Evolutionary conservation across 1,284 basidiomycete genomes (phyloP).

Genomic region (Melampsora americana): DNA sequence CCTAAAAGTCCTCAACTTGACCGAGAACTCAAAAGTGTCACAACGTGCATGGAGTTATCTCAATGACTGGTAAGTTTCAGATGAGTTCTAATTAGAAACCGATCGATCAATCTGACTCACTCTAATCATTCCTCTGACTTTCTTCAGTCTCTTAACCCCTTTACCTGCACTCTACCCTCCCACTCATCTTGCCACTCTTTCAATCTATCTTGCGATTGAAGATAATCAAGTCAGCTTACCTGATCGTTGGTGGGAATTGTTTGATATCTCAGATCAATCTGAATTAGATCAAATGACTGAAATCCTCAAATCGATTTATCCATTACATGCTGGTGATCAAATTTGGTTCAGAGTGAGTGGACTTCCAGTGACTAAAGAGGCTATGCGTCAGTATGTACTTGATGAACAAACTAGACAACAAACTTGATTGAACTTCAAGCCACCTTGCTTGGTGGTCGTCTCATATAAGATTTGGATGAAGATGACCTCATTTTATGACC

Average conservation of each 20-base stretch:
- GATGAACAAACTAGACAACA: not conserved
- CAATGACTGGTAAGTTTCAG: constrained; percentile 54
- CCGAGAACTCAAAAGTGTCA: constrained; percentile 48
- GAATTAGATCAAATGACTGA: constrained; percentile 48
- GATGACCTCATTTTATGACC: no score
- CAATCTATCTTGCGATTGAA: constrained; percentile 50
- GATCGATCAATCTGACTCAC: not conserved
- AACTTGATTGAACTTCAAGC: no score
- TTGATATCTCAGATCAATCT: constrained; percentile 52
- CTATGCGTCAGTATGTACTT: not conserved
- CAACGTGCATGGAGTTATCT: constrained; percentile 54
- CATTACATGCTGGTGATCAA: constrained; percentile 44
- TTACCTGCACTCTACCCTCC: constrained; percentile 51
- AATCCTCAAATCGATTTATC: constrained; percentile 48
- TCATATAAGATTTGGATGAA: no score
- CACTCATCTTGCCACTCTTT: constrained; percentile 48
- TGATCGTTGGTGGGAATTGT: constrained; percentile 55
- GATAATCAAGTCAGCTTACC: constrained; percentile 30
- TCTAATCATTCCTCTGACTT: no score
- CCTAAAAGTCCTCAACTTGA: constrained; percentile 77
- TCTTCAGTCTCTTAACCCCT: constrained; percentile 50
- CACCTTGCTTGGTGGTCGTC: no score
- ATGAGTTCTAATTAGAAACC: no score
- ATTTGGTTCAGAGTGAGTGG: constrained; percentile 36
- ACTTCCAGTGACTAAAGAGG: constrained; percentile 16